Evolutionary conservation across 1,284 basidiomycete species (phyloP).

Genomic region (Cutaneotrichosporon spelunceum): DNA sequence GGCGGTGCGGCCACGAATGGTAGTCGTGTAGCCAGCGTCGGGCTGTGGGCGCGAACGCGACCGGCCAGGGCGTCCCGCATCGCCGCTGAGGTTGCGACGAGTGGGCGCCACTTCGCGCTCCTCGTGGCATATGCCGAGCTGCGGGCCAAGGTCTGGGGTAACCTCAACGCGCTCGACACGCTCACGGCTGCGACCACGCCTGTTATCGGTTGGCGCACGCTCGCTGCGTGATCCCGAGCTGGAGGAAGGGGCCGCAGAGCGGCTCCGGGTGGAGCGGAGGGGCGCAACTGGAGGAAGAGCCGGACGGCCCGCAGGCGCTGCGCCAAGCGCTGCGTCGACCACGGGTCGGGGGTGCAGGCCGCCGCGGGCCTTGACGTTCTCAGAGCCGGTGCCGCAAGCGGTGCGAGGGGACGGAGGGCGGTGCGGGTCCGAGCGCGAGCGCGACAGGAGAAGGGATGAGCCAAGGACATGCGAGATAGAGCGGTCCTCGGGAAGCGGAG

Average conservation of each 20-base stretch:
- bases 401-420: slow-evolving; percentile 23
- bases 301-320: slow-evolving; percentile 7
- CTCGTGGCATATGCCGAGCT: slow-evolving; percentile 32
- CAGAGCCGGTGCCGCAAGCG: slow-evolving; percentile 11
- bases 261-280: neutral
- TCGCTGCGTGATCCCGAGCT: neutral
- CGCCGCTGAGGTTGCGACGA: slow-evolving; percentile 13
- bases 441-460: slow-evolving; percentile 37
- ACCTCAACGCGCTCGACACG: slow-evolving; percentile 27
- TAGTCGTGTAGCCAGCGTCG: neutral
- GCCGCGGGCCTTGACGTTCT: slow-evolving; percentile 6
- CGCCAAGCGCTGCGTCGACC: slow-evolving; percentile 8
- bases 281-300: slow-evolving; percentile 18
- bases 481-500: slow-evolving; percentile 19
- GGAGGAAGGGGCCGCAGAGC: slow-evolving; percentile 4
- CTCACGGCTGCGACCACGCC: slow-evolving; percentile 40
- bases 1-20: slow-evolving; percentile 3
- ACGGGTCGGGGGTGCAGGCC: slow-evolving; percentile 20
- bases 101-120: slow-evolving; percentile 45
- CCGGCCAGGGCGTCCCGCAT: slow-evolving; percentile 4
- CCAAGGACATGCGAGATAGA: slow-evolving; percentile 20
- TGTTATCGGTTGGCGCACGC: slow-evolving; percentile 5
- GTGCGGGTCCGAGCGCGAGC: slow-evolving; percentile 45
- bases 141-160: slow-evolving; percentile 17
- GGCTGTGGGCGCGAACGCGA: slow-evolving; percentile 2